Evolutionary conservation across 306 rosid species (phyloP).

Genomic region (Adenanthera pavonina): DNA sequence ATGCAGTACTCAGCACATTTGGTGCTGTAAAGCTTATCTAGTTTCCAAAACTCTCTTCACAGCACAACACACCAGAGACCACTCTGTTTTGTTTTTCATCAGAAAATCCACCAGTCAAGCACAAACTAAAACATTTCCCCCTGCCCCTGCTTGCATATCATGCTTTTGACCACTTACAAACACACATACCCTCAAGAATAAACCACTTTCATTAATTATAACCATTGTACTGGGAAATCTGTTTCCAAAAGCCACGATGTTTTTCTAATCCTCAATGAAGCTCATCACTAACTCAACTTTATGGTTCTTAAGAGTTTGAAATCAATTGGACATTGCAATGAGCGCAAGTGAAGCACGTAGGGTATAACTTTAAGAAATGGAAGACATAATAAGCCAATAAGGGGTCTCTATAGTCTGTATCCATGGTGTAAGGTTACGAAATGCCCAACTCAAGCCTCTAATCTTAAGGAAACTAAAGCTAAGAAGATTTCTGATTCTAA

Average conservation of each 20-base stretch:
- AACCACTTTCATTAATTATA: background rate
- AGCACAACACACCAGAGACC: conserved; percentile 13
- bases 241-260: conserved; percentile 9
- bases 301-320: conserved; percentile 1
- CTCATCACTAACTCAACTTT: conserved; percentile 8
- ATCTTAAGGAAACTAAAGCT: conserved; percentile 15
- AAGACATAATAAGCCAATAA: background rate
- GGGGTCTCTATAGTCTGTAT: background rate
- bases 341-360: background rate
- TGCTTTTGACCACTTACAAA: background rate
- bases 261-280: conserved; percentile 1
- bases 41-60: background rate
- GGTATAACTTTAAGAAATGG: background rate
- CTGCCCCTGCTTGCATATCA: background rate
- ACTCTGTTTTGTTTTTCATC: background rate
- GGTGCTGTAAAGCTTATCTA: conserved; percentile 2
- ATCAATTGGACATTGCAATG: background rate
- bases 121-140: conserved; percentile 2
- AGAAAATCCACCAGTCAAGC: background rate
- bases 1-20: background rate
- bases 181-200: background rate
- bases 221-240: background rate
- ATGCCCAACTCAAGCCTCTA: conserved; percentile 9
- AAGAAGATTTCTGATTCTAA: conserved; percentile 29
- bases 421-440: background rate